Evolutionary conservation across 2,329 filamentous ascomycete species (phyloP), one percentile per base, ranked within the genome.

Genomic region (Colletotrichum sp.): DNA sequence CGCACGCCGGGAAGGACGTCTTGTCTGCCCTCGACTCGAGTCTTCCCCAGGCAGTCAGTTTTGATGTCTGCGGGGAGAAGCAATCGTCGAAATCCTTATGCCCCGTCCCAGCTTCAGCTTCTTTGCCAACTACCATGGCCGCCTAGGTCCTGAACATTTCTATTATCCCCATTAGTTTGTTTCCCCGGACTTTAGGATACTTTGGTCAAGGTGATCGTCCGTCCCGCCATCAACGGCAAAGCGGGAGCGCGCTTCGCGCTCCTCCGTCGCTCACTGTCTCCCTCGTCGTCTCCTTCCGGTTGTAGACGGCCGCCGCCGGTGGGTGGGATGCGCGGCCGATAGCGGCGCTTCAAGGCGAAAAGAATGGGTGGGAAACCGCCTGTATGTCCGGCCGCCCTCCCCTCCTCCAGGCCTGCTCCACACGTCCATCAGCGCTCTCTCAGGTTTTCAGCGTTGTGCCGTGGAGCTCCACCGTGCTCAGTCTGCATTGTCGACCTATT

Each of bases 21-120:
- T 55, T 34, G 64, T 49, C 64, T 32, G 32, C 52, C 52, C 21
- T 60, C 66, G 66, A 60, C 32, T 60, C 66, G 55, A 69, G 32
- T 60, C 59, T 60, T 28, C 16, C 21, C 21, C 24, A 39, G 36
- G 36, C 30, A 21, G n/a, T 12, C 18, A 32, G 32, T n/a, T 0
- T 18, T 30, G 30, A 59, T 36, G n/a, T 69, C 44, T 69, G 66
- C 49, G 66, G 66, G 24, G 18, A 13, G 59, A 32, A 34, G 3
- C 18, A 5, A 8, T n/a, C 28, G 28, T 12, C 5, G 18, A 49
- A 49, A n/a, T 3, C 39, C 28, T 21, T 0, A 5, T 1, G 32
- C 4, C 10, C 9, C n/a, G 8, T 2, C 34, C 28, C 28, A 30
- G 28, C 28, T 44, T 8, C 36, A 28, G 21, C 16, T 18, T 39